These are phyloP conservation scores for Exophiala viscosa DNA, from an alignment of 2,329 filamentous ascomycete genomes.

Conservation along the genomic window DNA sequence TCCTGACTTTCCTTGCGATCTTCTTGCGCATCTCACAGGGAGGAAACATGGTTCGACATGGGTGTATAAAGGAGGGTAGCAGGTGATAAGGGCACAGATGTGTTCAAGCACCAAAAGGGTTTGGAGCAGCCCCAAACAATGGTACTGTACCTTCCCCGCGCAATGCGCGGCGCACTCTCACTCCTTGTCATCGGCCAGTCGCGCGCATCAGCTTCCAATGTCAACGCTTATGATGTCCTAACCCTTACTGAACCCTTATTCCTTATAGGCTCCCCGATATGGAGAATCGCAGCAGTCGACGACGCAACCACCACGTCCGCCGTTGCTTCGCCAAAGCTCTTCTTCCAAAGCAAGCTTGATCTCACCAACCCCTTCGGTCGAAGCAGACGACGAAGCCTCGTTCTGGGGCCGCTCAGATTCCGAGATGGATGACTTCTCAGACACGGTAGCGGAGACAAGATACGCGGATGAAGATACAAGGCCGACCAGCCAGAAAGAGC, in stretches of 20 bases:
- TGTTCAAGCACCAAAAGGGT: too few species aligned
- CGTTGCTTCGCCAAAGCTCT: slow-evolving; percentile 18
- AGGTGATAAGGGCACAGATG: too few species aligned
- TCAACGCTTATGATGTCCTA: neutral
- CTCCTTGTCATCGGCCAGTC: neutral
- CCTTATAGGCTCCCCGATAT: slow-evolving; percentile 29
- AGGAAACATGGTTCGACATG: too few species aligned
- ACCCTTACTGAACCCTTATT: neutral
- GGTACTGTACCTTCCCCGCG: too few species aligned
- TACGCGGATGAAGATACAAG: slow-evolving; percentile 83
- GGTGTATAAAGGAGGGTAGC: too few species aligned
- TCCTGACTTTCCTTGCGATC: too few species aligned
- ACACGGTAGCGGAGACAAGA: slow-evolving; percentile 37
- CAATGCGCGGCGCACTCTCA: too few species aligned
- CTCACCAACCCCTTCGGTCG: slow-evolving; percentile 60
- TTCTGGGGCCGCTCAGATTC: slow-evolving; percentile 32
- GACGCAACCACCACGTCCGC: slow-evolving; percentile 14
- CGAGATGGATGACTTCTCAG: slow-evolving; percentile 33
- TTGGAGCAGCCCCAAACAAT: too few species aligned
- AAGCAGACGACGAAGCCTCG: slow-evolving; percentile 62
- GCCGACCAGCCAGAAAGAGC: slow-evolving; percentile 81
- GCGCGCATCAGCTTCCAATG: neutral
- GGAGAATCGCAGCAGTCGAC: slow-evolving; percentile 1
- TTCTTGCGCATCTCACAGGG: too few species aligned
- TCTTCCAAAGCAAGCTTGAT: slow-evolving; percentile 54